These are phyloP conservation scores for Hapsidospora chrysogenum DNA, from an alignment of 495 filamentous ascomycete species.

Conservation along the genomic window DNA sequence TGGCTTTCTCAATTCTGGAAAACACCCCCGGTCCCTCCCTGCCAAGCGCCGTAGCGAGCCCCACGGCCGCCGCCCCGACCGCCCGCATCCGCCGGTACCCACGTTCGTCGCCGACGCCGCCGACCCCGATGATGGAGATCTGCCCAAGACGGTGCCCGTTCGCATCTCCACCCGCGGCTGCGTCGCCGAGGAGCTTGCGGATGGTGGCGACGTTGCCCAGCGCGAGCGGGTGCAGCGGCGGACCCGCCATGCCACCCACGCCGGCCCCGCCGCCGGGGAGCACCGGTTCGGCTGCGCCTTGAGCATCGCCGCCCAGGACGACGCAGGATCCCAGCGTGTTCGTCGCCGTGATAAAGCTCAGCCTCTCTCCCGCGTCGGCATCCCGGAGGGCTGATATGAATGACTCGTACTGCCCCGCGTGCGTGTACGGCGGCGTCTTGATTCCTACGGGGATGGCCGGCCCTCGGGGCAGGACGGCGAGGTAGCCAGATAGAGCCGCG, in stretches of 20 bases:
- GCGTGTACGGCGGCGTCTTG: slow-evolving; percentile 58
- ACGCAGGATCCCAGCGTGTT: slow-evolving; percentile 57
- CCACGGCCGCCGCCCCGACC: slow-evolving; percentile 47
- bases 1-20: slow-evolving; percentile 26
- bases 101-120: slow-evolving; percentile 41
- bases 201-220: slow-evolving; percentile 53
- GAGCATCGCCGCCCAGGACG: slow-evolving; percentile 17
- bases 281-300: slow-evolving; percentile 11
- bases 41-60: slow-evolving; percentile 46
- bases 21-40: slow-evolving; percentile 42
- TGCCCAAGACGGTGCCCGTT: slow-evolving; percentile 14
- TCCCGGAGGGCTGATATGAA: slow-evolving; percentile 32
- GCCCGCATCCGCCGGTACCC: slow-evolving; percentile 43
- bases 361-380: slow-evolving; percentile 9
- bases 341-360: slow-evolving; percentile 51
- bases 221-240: slow-evolving; percentile 53
- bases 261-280: too few relatives aligned
- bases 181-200: slow-evolving; percentile 33
- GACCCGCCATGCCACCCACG: slow-evolving; percentile 52
- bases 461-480: slow-evolving; percentile 14
- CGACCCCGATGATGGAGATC: slow-evolving; percentile 46
- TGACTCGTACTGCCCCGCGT: slow-evolving; percentile 37
- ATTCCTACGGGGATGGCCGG: slow-evolving; percentile 33
- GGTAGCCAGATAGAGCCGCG: slow-evolving; percentile 26
- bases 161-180: too few relatives aligned